Base-by-base conservation (phyloP, 116 monocot genomes). In the Posidonia oceanica region DNA sequence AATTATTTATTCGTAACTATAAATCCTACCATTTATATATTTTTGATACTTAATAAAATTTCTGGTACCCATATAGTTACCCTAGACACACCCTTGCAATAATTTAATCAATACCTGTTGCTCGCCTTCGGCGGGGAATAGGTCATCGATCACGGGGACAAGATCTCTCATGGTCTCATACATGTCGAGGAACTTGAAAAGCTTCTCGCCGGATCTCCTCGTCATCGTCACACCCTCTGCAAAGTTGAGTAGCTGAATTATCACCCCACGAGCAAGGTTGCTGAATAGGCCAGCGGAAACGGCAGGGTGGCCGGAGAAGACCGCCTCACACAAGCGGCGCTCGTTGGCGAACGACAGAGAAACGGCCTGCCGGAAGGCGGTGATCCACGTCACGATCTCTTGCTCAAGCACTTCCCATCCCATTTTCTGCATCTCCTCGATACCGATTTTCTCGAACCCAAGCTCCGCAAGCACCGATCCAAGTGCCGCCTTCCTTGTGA, bases 111-210 rank as follows among this genome's bases (percentile, higher is more conserved):
- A 65, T 65, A 65, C 65, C 65, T 65, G 41, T 18, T 65, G 38
- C 39, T 53, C 61, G 10, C 12, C 23, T 13, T n/a, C 8, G 15
- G 10, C 14, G 4, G 48, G 59, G 56, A 88, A 76, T 20, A 86
- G 57, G 17, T 17, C 69, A 52, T 76, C 78, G 15, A 90, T 52
- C 44, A 69, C 53, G 6, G 81, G 84, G 5, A 78, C 69, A 15
- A 75, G 70, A 70, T 87, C 91, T 5, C 81, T 69, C 70, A 85
- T 53, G 29, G 86, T 71, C 69, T 92, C 92, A 74, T 87, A 91
- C 75, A 87, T 83, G 74, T 92, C 92, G 56, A 92, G 86, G 71
- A 92, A 80, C 74, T 92, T 92, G 82, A 85, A 92, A 10, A 92
- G 74, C 83, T 92, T 92, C 82, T 92, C 92, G 3, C 83, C 70